phyloP scores from a whole-genome alignment of 441 rosid genomes.

The Pelargonium fulgidum region DNA sequence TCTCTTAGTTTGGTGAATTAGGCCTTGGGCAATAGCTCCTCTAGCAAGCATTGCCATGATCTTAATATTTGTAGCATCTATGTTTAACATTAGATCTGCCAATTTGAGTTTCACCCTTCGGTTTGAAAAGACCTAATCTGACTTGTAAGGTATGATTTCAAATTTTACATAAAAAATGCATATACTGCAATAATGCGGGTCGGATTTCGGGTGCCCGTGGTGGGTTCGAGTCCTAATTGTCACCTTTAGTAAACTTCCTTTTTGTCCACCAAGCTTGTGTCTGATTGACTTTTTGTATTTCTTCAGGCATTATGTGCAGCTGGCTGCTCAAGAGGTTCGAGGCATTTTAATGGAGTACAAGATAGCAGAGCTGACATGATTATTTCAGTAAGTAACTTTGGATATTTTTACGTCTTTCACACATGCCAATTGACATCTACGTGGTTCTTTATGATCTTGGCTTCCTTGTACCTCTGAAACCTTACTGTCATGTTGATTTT shows the following conservation, averaged over 20 bases:
- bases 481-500: not conserved
- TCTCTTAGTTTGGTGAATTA: not conserved
- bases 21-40: not conserved
- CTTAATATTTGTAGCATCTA: not conserved
- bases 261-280: not conserved
- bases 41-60: not conserved
- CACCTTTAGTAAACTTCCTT: not conserved
- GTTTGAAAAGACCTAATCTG: no score
- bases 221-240: no score
- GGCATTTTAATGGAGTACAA: slow-evolving; percentile 74
- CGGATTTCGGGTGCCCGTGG: no score
- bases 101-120: no score
- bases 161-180: no score
- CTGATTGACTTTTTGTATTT: slow-evolving; percentile 20
- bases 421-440: not conserved
- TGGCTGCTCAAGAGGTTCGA: slow-evolving; percentile 48
- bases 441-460: not conserved
- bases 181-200: no score
- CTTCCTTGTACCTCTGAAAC: not conserved
- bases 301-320: slow-evolving; percentile 68
- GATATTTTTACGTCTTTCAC: slow-evolving; percentile 3
- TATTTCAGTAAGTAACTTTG: slow-evolving; percentile 53
- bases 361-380: slow-evolving; percentile 88
- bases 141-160: no score
- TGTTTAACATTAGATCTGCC: not conserved